Evolutionary conservation across 495 filamentous ascomycete genomes (phyloP).

Genomic region (Corynascus novoguineensis): DNA sequence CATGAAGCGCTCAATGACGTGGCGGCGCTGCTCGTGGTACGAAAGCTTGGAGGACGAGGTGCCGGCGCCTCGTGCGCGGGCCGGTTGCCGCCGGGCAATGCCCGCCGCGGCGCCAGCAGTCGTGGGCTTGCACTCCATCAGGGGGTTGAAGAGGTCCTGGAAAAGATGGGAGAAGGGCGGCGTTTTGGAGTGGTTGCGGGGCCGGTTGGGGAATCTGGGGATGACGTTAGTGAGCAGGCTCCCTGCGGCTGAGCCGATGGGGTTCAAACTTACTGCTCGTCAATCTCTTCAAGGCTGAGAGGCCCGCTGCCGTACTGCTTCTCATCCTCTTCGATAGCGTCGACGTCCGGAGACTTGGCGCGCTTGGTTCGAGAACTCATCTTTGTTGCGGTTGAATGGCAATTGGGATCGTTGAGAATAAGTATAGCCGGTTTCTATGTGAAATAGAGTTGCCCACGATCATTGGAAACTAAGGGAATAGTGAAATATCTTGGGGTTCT

Average conservation of each 20-base stretch:
- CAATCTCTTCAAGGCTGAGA: slow-evolving; percentile 49
- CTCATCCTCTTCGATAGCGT: slow-evolving; percentile 48
- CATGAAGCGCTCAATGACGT: slow-evolving; percentile 86
- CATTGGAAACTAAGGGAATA: too few species aligned
- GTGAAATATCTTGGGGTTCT: too few species aligned
- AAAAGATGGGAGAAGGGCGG: slow-evolving; percentile 80
- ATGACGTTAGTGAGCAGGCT: slow-evolving; percentile 22
- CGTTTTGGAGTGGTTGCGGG: slow-evolving; percentile 70
- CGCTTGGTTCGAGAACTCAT: slow-evolving; percentile 22
- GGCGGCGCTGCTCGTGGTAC: slow-evolving; percentile 77
- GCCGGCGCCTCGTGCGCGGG: not conserved
- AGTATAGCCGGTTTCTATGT: not conserved
- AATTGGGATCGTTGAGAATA: not conserved
- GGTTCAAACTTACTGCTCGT: slow-evolving; percentile 53
- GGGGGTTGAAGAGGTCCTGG: slow-evolving; percentile 73
- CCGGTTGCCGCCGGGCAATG: slow-evolving; percentile 33
- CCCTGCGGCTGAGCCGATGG: not conserved
- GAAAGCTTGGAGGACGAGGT: slow-evolving; percentile 53
- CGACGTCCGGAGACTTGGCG: slow-evolving; percentile 42
- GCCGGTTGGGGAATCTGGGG: slow-evolving; percentile 73
- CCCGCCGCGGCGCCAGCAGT: slow-evolving; percentile 47
- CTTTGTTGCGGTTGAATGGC: not conserved
- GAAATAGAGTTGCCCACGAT: not conserved
- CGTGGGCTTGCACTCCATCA: slow-evolving; percentile 78
- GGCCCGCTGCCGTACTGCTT: slow-evolving; percentile 42